Evolutionary conservation across 2,329 filamentous ascomycete species (phyloP), one percentile per base, ranked within the genome.

Genomic region (Cladophialophora psammophila): DNA sequence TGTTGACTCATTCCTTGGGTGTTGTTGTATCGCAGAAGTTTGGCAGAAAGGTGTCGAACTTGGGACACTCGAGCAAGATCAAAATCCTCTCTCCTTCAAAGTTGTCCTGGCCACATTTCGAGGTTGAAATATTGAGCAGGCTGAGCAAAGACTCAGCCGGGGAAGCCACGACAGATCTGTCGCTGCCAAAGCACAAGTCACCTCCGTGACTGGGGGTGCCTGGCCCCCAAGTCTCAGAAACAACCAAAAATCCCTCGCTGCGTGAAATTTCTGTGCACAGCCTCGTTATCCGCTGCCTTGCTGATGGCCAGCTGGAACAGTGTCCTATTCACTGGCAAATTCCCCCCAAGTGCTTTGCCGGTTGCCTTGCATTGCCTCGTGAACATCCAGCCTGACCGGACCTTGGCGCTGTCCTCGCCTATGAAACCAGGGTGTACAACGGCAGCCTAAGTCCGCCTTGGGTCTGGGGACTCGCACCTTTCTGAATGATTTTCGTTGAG

Each of bases 1-100:
- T 60, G 40, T 50, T 55, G 15, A 45, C 45, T 42, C 65, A 64
- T 64, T 56, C 32, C 36, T 20, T 54, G 31, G 13, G 31, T 60
- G n/a, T 50, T 42, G 40, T 18, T 8, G 40, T 42, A 8, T 42
- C 15, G 13, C 40, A 42, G 40, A 42, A 42, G 10, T n/a, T 42
- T 42, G 40, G 40, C 15, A n/a, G n/a, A n/a, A 42, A 42, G 10
- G 40, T n/a, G 10, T n/a, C 40, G 15, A 26, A 26, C 2, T 26
- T 26, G 26, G 26, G 40, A 42, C 8, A n/a, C 18, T n/a, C 15
- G 8, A 42, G 40, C 13, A 42, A n/a, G n/a, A 42, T 42, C 13
- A n/a, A 42, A 42, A 42, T 18, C 13, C 13, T n/a, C 40, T 6
- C 8, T 42, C 15, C 13, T 18, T 42, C 40, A n/a, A n/a, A 42